Evolutionary conservation across 2,329 filamentous ascomycete species (phyloP), one percentile per base, ranked within the genome.

Genomic region (Colletotrichum spaethianum): DNA sequence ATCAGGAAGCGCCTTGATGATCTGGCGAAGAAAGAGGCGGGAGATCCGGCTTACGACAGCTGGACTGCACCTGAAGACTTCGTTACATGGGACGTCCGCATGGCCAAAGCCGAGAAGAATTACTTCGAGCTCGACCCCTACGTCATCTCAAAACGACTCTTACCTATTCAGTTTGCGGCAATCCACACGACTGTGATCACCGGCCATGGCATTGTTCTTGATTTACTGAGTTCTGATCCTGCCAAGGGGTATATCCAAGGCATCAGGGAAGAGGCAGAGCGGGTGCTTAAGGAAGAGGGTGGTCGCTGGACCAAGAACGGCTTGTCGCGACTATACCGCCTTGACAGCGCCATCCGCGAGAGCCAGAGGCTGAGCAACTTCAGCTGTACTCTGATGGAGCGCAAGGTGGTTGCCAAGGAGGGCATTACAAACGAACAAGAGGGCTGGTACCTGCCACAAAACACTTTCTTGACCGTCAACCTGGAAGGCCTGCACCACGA

Each of bases 161-260:
- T 91, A 44, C 86, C 88, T 0, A 80, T 91, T 53, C 86, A 90
- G 76, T 90, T 91, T 71, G 89, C 88, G 3, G 86, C 88, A 23
- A 89, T 90, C 33, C 88, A 91, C 78, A 91, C 89, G 1, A 90
- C 89, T 0, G 83, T 86, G 8, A 75, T 90, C 16, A 89, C 88
- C 0, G 83, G 85, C 3, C 84, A 86, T 56, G 83, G 83, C 42
- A 79, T 84, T 40, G 75, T 88, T 63, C 75, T 88, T 12, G 86
- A 89, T 69, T 76, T 89, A 8, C 77, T 88, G 44, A 77, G 82
- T 1, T 80, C 85, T 0, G 77, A 83, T 6, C 80, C 82, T 0
- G 73, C 78, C 1, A 77, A 78, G 46, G 74, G 75, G 1, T 82
- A 80, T 28, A 64, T 87, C 5, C 81, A 83, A 3, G 74, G 76